A percentile compares a stretch with the other conserved stretches of the same genome.
Evolutionary conservation across 345 rosid species (phyloP).

Genomic region (Abelmoschus esculentus): DNA sequence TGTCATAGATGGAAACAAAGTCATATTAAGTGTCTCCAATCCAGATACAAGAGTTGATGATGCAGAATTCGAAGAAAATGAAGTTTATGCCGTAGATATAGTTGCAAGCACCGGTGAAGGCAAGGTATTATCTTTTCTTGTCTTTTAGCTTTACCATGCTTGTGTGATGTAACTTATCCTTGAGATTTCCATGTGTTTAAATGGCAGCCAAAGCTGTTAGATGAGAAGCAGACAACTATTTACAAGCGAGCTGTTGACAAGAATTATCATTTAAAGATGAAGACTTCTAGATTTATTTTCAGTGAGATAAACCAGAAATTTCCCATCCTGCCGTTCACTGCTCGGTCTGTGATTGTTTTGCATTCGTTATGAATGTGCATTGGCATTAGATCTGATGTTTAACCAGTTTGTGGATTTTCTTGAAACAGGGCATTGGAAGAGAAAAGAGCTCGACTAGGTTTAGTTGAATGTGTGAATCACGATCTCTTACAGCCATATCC

Average conservation of each 20-base stretch:
- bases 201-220: constrained; percentile 84
- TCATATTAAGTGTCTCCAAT: constrained; percentile 52
- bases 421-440: constrained; percentile 78
- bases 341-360: constrained; percentile 48
- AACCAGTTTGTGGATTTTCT: not conserved
- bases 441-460: constrained; percentile 90
- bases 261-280: constrained; percentile 92
- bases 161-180: not conserved
- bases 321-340: constrained; percentile 81
- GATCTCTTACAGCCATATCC: constrained; percentile 94
- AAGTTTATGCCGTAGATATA: constrained; percentile 80
- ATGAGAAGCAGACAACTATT: constrained; percentile 90
- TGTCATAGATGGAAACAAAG: constrained; percentile 86
- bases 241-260: constrained; percentile 81
- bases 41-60: constrained; percentile 93
- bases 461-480: constrained; percentile 94
- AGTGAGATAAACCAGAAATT: constrained; percentile 82
- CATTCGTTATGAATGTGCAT: not conserved
- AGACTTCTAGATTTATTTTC: constrained; percentile 92
- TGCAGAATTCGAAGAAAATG: constrained; percentile 90
- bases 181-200: not conserved
- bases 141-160: not conserved
- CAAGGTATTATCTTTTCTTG: constrained; percentile 66
- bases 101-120: constrained; percentile 95
- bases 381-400: not conserved